A percentile compares a stretch with the other conserved stretches of the same genome.
Evolutionary conservation across 2,329 filamentous ascomycete species (phyloP).

Genomic region (Claviceps africana): DNA sequence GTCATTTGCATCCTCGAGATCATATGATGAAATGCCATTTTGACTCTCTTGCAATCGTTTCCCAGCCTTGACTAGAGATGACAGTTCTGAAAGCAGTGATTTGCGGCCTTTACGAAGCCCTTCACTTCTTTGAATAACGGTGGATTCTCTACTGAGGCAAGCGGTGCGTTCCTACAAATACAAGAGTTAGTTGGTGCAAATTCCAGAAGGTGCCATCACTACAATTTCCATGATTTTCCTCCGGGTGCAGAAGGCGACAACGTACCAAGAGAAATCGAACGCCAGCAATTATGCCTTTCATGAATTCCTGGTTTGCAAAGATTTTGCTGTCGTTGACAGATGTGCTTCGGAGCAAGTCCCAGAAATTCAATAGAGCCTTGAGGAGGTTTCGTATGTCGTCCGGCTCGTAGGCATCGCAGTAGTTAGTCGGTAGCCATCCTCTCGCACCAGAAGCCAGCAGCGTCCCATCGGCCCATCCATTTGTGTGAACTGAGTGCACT

Average conservation of each 20-base stretch:
- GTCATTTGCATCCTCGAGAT: constrained; percentile 50
- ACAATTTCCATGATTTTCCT: background rate
- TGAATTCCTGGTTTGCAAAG: constrained; percentile 84
- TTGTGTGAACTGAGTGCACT: constrained; percentile 92
- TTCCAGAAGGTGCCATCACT: background rate
- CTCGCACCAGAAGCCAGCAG: constrained; percentile 71
- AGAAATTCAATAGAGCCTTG: constrained; percentile 77
- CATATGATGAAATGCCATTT: constrained; percentile 27
- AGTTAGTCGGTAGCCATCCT: constrained; percentile 96
- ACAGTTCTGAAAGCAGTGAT: constrained; percentile 76
- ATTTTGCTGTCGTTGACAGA: constrained; percentile 61
- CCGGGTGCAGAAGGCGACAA: constrained; percentile 9
- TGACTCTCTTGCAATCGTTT: constrained; percentile 72
- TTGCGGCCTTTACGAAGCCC: constrained; percentile 69
- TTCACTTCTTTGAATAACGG: constrained; percentile 61
- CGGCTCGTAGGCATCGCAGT: constrained; percentile 89
- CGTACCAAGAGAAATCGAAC: constrained; percentile 79
- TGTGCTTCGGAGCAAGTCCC: constrained; percentile 74
- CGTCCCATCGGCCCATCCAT: constrained; percentile 96
- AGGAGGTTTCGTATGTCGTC: constrained; percentile 73
- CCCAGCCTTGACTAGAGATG: constrained; percentile 74
- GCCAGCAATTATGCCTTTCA: constrained; percentile 85
- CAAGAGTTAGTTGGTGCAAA: constrained; percentile 6
- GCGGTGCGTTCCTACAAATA: constrained; percentile 64
- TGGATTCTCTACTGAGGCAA: constrained; percentile 72